Conservation (phyloP, 2,329 filamentous ascomycete species). For the Xylariaceae sp. region DNA sequence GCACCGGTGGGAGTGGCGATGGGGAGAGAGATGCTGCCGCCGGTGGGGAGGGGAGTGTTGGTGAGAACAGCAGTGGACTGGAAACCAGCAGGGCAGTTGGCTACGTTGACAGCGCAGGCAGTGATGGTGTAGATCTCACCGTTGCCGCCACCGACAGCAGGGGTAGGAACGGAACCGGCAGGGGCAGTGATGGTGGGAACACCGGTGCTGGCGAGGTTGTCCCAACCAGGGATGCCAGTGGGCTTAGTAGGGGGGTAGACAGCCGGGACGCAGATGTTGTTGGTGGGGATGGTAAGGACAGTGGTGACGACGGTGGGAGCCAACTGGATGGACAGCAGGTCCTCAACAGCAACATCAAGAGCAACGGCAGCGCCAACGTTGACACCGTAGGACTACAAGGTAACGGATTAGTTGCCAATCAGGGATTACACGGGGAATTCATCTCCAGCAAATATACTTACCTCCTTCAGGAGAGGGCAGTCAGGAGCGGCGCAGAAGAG, state of each 20-base stretch:
- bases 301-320: slow-evolving; percentile 39
- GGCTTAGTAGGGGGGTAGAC: slow-evolving; percentile 1
- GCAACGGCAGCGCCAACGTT: slow-evolving; percentile 36
- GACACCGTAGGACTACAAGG: slow-evolving; percentile 30
- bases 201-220: not conserved
- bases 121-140: slow-evolving; percentile 32
- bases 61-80: slow-evolving; percentile 32
- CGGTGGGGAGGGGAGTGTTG: slow-evolving; percentile 31
- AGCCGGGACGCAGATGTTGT: slow-evolving; percentile 33
- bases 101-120: slow-evolving; percentile 33
- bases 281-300: slow-evolving; percentile 34
- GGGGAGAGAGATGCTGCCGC: slow-evolving; percentile 12
- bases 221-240: not conserved
- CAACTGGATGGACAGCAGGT: slow-evolving; percentile 36
- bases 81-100: slow-evolving; percentile 38
- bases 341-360: slow-evolving; percentile 31
- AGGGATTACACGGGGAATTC: no score
- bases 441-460: not conserved
- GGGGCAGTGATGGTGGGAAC: slow-evolving; percentile 2
- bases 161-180: not conserved
- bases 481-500: slow-evolving; percentile 34
- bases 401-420: not conserved
- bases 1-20: slow-evolving; percentile 12
- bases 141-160: slow-evolving; percentile 10
- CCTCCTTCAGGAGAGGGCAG: slow-evolving; percentile 36